These are phyloP conservation scores for Trypanosoma cruzi DNA, from an alignment of 208 protist species.

Conservation along the genomic window DNA sequence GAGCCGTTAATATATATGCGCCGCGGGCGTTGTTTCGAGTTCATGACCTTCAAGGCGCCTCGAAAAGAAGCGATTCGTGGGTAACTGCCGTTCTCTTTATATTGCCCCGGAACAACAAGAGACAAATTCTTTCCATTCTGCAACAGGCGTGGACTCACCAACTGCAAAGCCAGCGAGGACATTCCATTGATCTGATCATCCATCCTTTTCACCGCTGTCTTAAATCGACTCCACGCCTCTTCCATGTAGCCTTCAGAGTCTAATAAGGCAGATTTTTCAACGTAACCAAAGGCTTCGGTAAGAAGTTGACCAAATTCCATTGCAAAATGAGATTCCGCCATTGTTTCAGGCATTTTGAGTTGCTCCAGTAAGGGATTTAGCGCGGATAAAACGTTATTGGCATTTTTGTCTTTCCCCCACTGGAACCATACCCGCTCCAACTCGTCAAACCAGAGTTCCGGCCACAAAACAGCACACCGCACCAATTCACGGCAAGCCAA, in stretches of 20 bases:
- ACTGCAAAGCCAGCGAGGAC: conserved; percentile 95
- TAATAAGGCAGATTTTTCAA: conserved; percentile 75
- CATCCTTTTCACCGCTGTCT: conserved; percentile 95
- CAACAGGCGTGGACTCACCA: conserved; percentile 89
- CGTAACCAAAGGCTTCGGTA: conserved; percentile 66
- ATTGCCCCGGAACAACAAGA: conserved; percentile 98
- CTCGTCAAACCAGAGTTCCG: conserved; percentile 94
- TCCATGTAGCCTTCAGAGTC: conserved; percentile 91
- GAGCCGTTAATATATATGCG: conserved; percentile 96
- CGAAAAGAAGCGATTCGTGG: conserved; percentile 84
- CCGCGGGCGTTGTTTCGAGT: conserved; percentile 99
- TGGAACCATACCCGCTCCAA: conserved; percentile 96
- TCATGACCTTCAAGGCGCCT: conserved; percentile 94
- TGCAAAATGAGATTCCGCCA: conserved; percentile 96
- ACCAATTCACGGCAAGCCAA: conserved; percentile 98
- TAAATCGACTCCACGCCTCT: conserved; percentile 97
- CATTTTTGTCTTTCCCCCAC: conserved; percentile 96
- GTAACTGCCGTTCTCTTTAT: conserved; percentile 77
- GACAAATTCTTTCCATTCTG: conserved; percentile 94
- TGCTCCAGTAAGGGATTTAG: conserved; percentile 96
- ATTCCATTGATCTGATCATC: conserved; percentile 96
- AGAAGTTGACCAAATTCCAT: conserved; percentile 78
- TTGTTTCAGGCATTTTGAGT: conserved; percentile 92
- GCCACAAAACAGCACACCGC: conserved; percentile 98
- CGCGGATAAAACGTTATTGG: conserved; percentile 90